Conservation (phyloP, 768 basidiomycete species). For the Auricularia sp. region DNA sequence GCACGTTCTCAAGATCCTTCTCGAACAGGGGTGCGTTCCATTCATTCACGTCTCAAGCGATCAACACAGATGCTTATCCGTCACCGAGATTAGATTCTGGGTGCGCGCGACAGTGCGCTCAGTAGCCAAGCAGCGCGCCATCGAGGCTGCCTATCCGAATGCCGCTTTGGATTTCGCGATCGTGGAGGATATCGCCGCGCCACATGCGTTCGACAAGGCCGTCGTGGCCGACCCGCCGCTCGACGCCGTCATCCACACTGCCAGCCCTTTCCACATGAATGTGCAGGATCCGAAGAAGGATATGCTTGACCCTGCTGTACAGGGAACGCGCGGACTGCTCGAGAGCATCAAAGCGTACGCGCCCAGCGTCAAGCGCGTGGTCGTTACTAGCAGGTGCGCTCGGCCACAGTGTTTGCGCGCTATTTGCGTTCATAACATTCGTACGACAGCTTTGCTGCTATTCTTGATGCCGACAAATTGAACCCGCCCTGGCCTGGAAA, state of each 20-base stretch:
- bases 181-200: slow-evolving; percentile 55
- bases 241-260: slow-evolving; percentile 39
- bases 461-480: neutral
- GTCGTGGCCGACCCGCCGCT: slow-evolving; percentile 24
- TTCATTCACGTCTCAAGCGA: too few species aligned
- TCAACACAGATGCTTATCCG: too few species aligned
- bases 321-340: slow-evolving; percentile 14
- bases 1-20: neutral
- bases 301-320: slow-evolving; percentile 14
- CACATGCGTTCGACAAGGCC: slow-evolving; percentile 38
- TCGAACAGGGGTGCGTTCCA: neutral
- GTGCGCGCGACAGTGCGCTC: neutral
- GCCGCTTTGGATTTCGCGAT: slow-evolving; percentile 46
- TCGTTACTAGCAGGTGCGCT: slow-evolving; percentile 1
- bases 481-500: slow-evolving; percentile 1
- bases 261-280: slow-evolving; percentile 26
- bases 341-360: slow-evolving; percentile 8
- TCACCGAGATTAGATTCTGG: neutral
- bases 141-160: neutral
- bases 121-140: neutral
- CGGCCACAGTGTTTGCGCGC: neutral
- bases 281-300: slow-evolving; percentile 10
- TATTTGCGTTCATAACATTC: neutral
- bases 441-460: neutral
- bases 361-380: slow-evolving; percentile 11